A percentile compares a stretch with the other conserved stretches of the same genome.
Conservation (phyloP, 2,329 filamentous ascomycete species). For the Chalara sp. region DNA sequence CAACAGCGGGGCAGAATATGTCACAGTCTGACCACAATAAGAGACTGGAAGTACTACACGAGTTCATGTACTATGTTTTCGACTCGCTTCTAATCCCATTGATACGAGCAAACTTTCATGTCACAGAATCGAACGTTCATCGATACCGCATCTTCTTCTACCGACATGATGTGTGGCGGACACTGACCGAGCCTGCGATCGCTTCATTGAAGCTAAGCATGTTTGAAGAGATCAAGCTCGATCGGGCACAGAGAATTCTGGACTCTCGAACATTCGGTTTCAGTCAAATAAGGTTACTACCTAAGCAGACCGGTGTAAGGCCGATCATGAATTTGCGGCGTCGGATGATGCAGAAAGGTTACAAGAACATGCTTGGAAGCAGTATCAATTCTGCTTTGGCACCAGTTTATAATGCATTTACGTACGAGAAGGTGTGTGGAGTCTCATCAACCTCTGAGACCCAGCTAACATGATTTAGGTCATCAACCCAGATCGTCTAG, state of each 20-base stretch:
- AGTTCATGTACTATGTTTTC: constrained; percentile 88
- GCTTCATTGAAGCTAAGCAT: constrained; percentile 59
- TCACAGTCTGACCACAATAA: constrained; percentile 69
- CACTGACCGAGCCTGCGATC: constrained; percentile 67
- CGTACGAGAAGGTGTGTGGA: constrained; percentile 62
- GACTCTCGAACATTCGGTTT: constrained; percentile 62
- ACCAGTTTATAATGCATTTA: constrained; percentile 71
- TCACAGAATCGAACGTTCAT: constrained; percentile 81
- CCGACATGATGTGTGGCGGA: constrained; percentile 85
- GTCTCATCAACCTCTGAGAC: constrained; percentile 1
- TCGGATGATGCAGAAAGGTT: constrained; percentile 47
- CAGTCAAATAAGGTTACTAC: constrained; percentile 73
- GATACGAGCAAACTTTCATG: constrained; percentile 82
- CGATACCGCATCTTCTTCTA: constrained; percentile 86
- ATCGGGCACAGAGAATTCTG: constrained; percentile 50
- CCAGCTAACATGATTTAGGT: constrained; percentile 26
- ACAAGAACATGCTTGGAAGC: constrained; percentile 46
- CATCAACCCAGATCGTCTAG: constrained; percentile 54
- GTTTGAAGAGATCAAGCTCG: constrained; percentile 68
- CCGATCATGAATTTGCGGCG: constrained; percentile 83
- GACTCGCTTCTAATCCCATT: constrained; percentile 88
- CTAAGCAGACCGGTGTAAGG: constrained; percentile 69
- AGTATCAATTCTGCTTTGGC: constrained; percentile 66
- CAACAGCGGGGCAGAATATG: constrained; percentile 43
- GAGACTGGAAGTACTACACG: constrained; percentile 69